Evolutionary conservation across 1,284 basidiomycete species (phyloP), one percentile per base, ranked within the genome.

Genomic region (Moniliophthora roreri): DNA sequence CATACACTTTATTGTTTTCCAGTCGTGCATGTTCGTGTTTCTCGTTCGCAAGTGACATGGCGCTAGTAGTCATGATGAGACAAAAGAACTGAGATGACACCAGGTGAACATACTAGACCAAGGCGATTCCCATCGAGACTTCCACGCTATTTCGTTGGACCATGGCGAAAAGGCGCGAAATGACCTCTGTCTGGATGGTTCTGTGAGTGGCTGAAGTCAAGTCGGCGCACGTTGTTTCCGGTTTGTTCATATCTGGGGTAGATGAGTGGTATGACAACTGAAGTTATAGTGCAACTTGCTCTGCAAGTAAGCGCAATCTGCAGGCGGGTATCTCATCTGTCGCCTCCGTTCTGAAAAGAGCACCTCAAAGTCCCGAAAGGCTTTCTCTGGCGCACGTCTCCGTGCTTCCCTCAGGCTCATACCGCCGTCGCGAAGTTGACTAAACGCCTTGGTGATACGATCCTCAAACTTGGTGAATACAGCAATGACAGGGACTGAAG

Each of bases 391-490:
- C 10, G 52, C 52, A n/a, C n/a, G 10, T 41, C 21, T 42, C 34
- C 37, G 48, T 2, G 52, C 46, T 34, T 48, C 46, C 3, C 20
- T 20, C 4, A 39, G 8, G 15, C 10, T 11, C 10, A 21, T 42
- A n/a, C 48, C 44, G 3, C 35, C 32, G 10, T 51, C 53, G n/a
- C 48, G 28, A 9, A 55, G 37, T 13, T 42, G n/a, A 16, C 32
- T 28, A 26, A 18, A 41, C 5, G 50, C 50, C 21, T 55, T 50
- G 16, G 42, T 51, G 7, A 48, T 35, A 5, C 44, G 34, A 28
- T 21, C 23, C 23, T 55, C 53, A 37, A 51, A 55, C 46, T 55
- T 55, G 16, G 53, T 55, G 50, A 55, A 51, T 20, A 55, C 48
- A 21, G 53, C 49, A 26, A 55, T 51, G 8, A 55, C 53, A 11